Evolutionary conservation across 1,139 yeast species (phyloP).

Genomic region (Saccharomycopsis hybrid): DNA sequence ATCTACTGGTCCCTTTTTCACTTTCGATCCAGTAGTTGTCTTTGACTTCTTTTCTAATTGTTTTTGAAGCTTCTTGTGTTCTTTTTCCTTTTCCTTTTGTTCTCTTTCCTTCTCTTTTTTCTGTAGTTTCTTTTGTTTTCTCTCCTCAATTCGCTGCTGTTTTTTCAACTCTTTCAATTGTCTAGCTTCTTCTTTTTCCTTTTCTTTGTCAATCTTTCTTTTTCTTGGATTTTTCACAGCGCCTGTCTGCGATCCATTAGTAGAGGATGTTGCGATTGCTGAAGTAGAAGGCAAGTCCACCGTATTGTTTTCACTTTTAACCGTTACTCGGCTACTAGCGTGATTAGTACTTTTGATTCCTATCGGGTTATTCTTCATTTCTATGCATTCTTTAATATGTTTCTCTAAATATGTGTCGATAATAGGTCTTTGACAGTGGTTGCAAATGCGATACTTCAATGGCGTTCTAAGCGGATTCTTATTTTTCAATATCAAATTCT

Average conservation of each 20-base stretch:
- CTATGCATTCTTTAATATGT: slow-evolving; percentile 45
- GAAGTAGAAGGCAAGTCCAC: neutral
- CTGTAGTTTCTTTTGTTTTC: slow-evolving; percentile 24
- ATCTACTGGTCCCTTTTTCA: slow-evolving; percentile 72
- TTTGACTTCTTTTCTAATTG: slow-evolving; percentile 39
- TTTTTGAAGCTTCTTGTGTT: slow-evolving; percentile 26
- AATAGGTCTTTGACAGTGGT: slow-evolving; percentile 59
- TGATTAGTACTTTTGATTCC: slow-evolving; percentile 2
- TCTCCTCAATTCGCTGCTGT: slow-evolving; percentile 21
- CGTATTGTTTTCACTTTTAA: neutral
- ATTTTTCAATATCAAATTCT: slow-evolving; percentile 28
- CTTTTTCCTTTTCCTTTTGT: slow-evolving; percentile 22
- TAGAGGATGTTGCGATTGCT: neutral
- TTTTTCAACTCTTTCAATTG: slow-evolving; percentile 22
- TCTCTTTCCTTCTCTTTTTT: slow-evolving; percentile 23
- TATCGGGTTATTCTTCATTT: slow-evolving; percentile 37
- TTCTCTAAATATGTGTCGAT: slow-evolving; percentile 39
- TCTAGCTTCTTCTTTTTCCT: slow-evolving; percentile 19
- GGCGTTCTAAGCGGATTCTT: slow-evolving; percentile 39
- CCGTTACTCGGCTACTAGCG: neutral
- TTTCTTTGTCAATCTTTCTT: slow-evolving; percentile 21
- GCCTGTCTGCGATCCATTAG: slow-evolving; percentile 1
- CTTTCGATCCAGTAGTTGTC: slow-evolving; percentile 23
- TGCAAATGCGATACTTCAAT: slow-evolving; percentile 57
- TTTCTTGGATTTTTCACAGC: slow-evolving; percentile 29